A percentile compares a stretch with the other conserved stretches of the same genome.
Evolutionary conservation across 2,329 filamentous ascomycete species (phyloP).

Genomic region (Metarhizium robertsii): DNA sequence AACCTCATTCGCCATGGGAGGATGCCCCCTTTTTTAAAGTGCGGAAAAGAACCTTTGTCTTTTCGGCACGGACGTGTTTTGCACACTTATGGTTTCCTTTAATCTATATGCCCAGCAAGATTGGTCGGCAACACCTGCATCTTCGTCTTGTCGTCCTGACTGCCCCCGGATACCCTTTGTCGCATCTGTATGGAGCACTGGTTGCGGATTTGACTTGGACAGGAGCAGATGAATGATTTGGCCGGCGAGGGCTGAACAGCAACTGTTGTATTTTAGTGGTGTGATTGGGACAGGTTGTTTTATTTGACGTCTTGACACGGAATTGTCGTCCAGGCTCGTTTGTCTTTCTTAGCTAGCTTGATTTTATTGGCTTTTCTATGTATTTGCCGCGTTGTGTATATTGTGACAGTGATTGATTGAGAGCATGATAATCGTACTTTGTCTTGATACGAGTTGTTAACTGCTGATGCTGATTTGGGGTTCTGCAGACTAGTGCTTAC

Average conservation of each 20-base stretch:
- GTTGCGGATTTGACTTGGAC: constrained; percentile 23
- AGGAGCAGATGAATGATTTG: constrained; percentile 22
- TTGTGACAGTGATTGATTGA: neutral
- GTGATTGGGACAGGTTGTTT: constrained; percentile 22
- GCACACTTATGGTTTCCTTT: constrained; percentile 11
- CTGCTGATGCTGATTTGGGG: neutral
- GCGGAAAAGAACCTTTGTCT: neutral
- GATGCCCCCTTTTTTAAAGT: constrained; percentile 6
- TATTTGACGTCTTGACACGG: constrained; percentile 21
- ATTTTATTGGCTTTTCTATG: constrained; percentile 22
- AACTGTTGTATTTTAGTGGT: constrained; percentile 31
- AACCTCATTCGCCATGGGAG: neutral
- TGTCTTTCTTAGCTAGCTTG: constrained; percentile 29
- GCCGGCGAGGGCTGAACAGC: constrained; percentile 18
- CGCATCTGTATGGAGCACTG: constrained; percentile 21
- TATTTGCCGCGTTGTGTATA: neutral
- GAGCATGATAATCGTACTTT: too few species aligned
- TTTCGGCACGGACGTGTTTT: constrained; percentile 6
- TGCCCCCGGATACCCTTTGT: constrained; percentile 19
- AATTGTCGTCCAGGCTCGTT: constrained; percentile 20
- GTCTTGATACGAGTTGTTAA: too few species aligned
- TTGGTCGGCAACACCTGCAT: constrained; percentile 7
- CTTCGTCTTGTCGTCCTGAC: constrained; percentile 13
- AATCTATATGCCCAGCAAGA: constrained; percentile 11
- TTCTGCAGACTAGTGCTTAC: too few species aligned